Evolutionary conservation across 2,329 filamentous ascomycete genomes (phyloP), one percentile per base, ranked within the genome.

Genomic region (Lachnum nothofagi): DNA sequence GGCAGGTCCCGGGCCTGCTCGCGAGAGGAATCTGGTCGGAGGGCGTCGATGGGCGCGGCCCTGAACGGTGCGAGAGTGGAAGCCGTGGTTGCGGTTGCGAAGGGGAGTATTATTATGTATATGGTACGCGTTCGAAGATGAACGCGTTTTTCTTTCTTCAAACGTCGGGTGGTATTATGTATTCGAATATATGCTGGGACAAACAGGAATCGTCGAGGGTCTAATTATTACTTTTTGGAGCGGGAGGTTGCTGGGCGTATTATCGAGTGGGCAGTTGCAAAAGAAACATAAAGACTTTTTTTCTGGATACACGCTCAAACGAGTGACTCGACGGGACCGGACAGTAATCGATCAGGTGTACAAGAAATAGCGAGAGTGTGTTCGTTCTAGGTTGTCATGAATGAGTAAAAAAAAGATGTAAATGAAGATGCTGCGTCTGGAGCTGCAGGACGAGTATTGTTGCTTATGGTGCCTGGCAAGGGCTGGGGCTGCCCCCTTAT

Each of bases 41-140:
- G 66, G 61, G 66, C 63, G 49, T 75, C 77, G 66, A 78, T 73
- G 72, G 77, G 73, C 72, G 77, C 73, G 57, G 78, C 75, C 75
- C 76, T 71, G 63, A 78, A 80, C 50, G 75, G 73, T 69, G 76
- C 77, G 68, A 81, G 75, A 63, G 77, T 75, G 68, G 76, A 81
- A 71, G 78, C 73, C 74, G 74, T 78, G 62, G 54, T 68, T 61
- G 61, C 61, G 65, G 61, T 65, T 60, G 57, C 55, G 53, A 57
- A 58, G 60, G 61, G 60, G 43, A 44, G 46, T 52, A 54, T 50
- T 58, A 51, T 46, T 52, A 57, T 47, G 45, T 51, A 57, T 47
- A 38, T 42, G 48, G 25, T 39, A 55, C 60, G 58, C 61, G 57
- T 62, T 50, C 56, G 55, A 33, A 20, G 39, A 49, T 23, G 55